Evolutionary conservation across 768 basidiomycete genomes (phyloP), one percentile per base, ranked within the genome.

Genomic region (Infundibulicybe gibba): DNA sequence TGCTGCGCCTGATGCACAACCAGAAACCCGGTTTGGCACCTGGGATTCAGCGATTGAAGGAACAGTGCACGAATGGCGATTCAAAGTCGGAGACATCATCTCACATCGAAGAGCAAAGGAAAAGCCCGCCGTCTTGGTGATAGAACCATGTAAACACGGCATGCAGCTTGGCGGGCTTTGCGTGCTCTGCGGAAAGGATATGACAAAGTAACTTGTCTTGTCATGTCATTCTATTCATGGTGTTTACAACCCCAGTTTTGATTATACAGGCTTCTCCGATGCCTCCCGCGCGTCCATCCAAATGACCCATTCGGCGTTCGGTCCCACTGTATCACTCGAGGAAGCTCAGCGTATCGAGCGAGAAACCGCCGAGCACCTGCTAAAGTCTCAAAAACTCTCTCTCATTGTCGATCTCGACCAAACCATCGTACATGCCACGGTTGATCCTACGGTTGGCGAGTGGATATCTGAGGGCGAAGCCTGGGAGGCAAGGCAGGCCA

Each of bases 351-450:
- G 88, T 33, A 85, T 97, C 51, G 94, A 95, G 62, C 75, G 76
- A 33, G 86, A 92, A 59, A 90, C 87, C 2, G 86, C 91, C 1
- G 71, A 85, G 1, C 85, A 84, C 54, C 80, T 99, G 32, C 76
- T 91, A 58, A 75, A 77, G 47, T 71, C 79, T 4, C 79, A 83
- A 45, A 92, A 85, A 62, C 82, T 99, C 30, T 92, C 90, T 31
- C 83, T 99, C 42, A 97, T 99, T 54, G 95, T 99, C 56, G 97
- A 99, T 72, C 80, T 99, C 31, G 97, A 99, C 68, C 97, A 99
- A 64, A 99, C 97, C 11, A 94, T 98, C 62, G 91, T 99, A 3
- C 97, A 99, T 60, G 95, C 97, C 6, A 97, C 95, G 0, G 94
- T 97, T 19, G 97, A 99, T 66, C 95, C 97, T 4, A 98, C 97